A percentile compares a stretch with the other conserved stretches of the same genome.
These are phyloP conservation scores for Staphylotrichum tortipilum DNA, from an alignment of 495 filamentous ascomycete genomes.

Conservation along the genomic window DNA sequence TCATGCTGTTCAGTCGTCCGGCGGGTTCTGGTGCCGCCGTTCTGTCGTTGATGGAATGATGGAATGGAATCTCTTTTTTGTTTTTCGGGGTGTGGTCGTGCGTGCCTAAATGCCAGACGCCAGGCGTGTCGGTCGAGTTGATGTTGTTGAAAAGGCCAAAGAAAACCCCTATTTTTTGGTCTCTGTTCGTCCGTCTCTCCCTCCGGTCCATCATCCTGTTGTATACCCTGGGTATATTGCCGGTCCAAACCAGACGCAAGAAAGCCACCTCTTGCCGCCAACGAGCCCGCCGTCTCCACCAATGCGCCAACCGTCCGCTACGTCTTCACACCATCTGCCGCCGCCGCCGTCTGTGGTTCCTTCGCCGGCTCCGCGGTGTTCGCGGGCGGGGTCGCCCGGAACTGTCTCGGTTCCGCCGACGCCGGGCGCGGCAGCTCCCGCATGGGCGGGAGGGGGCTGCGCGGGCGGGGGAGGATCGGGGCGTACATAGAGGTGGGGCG, in stretches of 20 bases:
- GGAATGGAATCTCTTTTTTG: no score
- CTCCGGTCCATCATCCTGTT: no score
- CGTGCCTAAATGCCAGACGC: neutral
- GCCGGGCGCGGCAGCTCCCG: slow-evolving; percentile 2
- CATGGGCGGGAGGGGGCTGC: slow-evolving; percentile 10
- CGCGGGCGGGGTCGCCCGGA: slow-evolving; percentile 9
- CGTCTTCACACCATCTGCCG: slow-evolving; percentile 8
- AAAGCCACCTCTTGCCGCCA: no score
- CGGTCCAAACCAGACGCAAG: neutral
- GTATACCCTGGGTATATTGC: neutral
- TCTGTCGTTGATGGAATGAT: neutral
- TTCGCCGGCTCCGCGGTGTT: slow-evolving; percentile 3
- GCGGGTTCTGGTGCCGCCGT: neutral
- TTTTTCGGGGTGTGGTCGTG: no score
- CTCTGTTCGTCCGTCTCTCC: no score
- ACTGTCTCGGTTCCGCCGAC: neutral
- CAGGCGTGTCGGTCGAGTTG: no score
- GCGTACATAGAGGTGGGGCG: neutral
- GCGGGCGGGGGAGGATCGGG: slow-evolving; percentile 11
- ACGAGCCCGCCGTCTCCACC: no score
- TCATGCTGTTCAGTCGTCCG: neutral
- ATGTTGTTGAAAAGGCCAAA: no score
- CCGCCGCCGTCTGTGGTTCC: slow-evolving; percentile 6
- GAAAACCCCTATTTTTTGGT: no score
- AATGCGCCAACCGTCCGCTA: no score